Percentiles rank a stretch among this genome's conserved stretches.
Conservation (phyloP, 176 grass and related monocot genomes). For the Raddia guianensis region DNA sequence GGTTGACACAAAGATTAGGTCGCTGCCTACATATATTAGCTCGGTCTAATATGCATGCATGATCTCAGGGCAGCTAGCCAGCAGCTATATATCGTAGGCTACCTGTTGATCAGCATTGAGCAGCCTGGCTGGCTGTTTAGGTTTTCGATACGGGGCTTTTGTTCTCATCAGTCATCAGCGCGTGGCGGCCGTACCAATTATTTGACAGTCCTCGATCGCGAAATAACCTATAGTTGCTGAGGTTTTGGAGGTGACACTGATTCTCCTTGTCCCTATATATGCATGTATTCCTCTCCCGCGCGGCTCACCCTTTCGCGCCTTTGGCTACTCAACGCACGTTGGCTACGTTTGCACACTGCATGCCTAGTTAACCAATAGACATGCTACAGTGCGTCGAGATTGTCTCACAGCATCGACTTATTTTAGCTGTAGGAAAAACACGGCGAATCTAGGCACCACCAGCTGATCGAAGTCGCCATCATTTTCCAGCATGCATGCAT, state of each 20-base stretch:
- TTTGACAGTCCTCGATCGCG: neutral
- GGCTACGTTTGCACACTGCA: too few relatives aligned
- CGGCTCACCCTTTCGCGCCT: too few relatives aligned
- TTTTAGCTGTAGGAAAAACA: too few relatives aligned
- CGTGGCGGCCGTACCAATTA: conserved; percentile 4
- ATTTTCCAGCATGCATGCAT: too few relatives aligned
- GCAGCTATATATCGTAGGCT: neutral
- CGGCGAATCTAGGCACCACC: too few relatives aligned
- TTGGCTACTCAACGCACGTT: too few relatives aligned
- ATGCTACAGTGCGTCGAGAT: too few relatives aligned
- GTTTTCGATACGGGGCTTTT: neutral
- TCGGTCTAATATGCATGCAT: neutral
- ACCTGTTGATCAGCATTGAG: neutral
- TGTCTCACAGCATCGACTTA: too few relatives aligned
- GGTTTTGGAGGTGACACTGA: conserved; percentile 6
- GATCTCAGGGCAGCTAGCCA: neutral
- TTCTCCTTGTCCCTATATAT: neutral
- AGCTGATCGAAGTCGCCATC: too few relatives aligned
- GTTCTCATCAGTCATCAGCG: neutral
- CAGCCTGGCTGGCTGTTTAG: neutral
- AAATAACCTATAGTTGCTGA: neutral
- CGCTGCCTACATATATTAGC: neutral
- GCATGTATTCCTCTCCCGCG: too few relatives aligned
- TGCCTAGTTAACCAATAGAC: too few relatives aligned
- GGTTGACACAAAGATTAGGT: neutral